These are phyloP conservation scores for Pholiota molesta DNA, from an alignment of 768 basidiomycete genomes.

Conservation along the genomic window DNA sequence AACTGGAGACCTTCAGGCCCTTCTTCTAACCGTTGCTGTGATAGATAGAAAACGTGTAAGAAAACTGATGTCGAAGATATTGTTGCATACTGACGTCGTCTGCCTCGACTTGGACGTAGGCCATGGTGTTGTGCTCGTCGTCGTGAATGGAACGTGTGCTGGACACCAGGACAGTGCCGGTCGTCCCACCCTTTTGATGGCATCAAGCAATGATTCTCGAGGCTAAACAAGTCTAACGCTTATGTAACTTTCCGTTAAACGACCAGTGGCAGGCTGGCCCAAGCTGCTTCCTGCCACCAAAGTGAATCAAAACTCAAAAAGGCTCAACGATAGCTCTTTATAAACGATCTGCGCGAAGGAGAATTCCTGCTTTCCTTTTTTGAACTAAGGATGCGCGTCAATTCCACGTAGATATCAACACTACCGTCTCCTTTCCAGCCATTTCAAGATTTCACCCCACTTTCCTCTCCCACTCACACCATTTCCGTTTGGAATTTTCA, in stretches of 20 bases:
- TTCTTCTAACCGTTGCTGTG: constrained; percentile 57
- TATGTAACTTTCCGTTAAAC: too few species aligned
- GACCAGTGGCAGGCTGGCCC: too few species aligned
- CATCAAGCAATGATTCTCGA: not conserved
- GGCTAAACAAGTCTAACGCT: too few species aligned
- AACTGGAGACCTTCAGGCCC: constrained; percentile 73
- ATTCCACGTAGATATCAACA: not conserved
- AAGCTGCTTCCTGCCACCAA: too few species aligned
- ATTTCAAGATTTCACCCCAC: too few species aligned
- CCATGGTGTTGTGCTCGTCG: constrained; percentile 45
- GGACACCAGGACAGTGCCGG: too few species aligned
- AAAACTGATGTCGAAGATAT: not conserved
- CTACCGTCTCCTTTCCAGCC: not conserved
- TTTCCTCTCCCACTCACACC: too few species aligned
- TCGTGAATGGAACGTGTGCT: constrained; percentile 12
- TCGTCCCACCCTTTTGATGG: constrained; percentile 4
- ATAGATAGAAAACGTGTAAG: not conserved
- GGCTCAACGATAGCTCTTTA: too few species aligned
- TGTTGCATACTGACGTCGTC: constrained; percentile 56
- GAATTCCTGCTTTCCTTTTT: not conserved
- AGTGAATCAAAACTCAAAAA: too few species aligned
- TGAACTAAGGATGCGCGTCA: not conserved
- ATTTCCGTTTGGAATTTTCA: not conserved
- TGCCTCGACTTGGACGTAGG: constrained; percentile 71
- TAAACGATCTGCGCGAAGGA: not conserved